Evolutionary conservation across 768 basidiomycete genomes (phyloP), one percentile per base, ranked within the genome.

Genomic region (Tulasnella sp.): DNA sequence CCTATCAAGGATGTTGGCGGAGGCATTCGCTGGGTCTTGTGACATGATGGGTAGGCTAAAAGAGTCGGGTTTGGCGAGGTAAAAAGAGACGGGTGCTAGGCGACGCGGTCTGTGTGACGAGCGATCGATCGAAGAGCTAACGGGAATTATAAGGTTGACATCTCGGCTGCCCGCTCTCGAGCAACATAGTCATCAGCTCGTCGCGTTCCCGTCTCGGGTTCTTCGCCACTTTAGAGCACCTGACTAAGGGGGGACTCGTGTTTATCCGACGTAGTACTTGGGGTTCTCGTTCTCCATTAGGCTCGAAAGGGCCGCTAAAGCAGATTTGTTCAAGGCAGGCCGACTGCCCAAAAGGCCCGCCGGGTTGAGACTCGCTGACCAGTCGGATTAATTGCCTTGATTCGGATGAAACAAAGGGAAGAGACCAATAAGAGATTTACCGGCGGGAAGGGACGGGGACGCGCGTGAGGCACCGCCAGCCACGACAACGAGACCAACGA

Each of bases 381-480:
- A 67, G 32, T 67, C 26, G 61, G 61, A 67, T 67, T 26, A 67
- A 67, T 32, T 67, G 29, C 61, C 61, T 67, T 23, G 51, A n/a
- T 26, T 18, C 61, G 32, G 26, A 67, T 67, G 61, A 67, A 67
- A 26, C 61, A 67, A 10, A 20, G 20, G 16, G 18, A 10, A 48
- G 48, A 48, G 26, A 16, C 61, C 61, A 67, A 67, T 67, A 35
- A 67, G 61, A 67, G 61, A 67, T 67, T 67, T 67, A 35, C 61
- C 61, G 61, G 61, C 61, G 61, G 61, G 61, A 67, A 67, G 61
- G 26, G 61, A 35, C 29, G 61, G 61, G 55, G 55, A 57, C 29
- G 15, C 29, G 61, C 29, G 32, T 35, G 29, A 67, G 61, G 29
- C 15, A 67, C 61, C 23, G 61, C 61, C 61, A 35, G 61, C 61